Evolutionary conservation across 2,329 filamentous ascomycete genomes (phyloP), one percentile per base, ranked within the genome.

Genomic region (Juglanconis oblonga): DNA sequence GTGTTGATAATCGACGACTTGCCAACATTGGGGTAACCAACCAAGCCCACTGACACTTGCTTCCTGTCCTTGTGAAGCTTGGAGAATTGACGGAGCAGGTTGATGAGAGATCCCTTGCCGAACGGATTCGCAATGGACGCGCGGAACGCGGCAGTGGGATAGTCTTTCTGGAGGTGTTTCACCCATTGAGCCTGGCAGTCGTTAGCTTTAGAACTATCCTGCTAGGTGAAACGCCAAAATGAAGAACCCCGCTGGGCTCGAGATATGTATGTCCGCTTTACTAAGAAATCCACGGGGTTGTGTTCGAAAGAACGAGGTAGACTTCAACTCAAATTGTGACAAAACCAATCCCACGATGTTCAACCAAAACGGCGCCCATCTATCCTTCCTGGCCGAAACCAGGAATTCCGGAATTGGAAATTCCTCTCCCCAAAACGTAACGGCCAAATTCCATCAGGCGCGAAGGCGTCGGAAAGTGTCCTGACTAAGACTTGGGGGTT

Each of bases 391-490:
- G 78, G 82, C 85, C 85, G 79, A 85, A 84, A 77, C 81, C 79
- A 75, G 78, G 79, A 75, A 81, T 79, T 81, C 82, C 86, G 88
- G 89, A 87, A 82, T 81, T 81, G 82, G 81, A 74, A 71, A 73
- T 97, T 81, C 76, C 87, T 99, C 86, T 98, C 88, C 95, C 95
- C 97, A 91, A 87, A 89, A 89, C 92, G 91, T 99, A 99, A 99
- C 95, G 96, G 93, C 91, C 84, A 78, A 81, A 86, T 87, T 88
- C 89, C 91, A 95, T 87, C 74, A 82, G 76, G 73, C 78, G 75
- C 72, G 81, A 77, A 73, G 75, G 78, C 62, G 83, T 86, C 78
- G 78, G 80, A 71, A 82, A 87, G 85, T 81, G 90, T 96, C 94
- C 95, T 96, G 92, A 95, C 92, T 79, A 82, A 77, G 79, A 81